Base-by-base conservation (phyloP, 345 rosid species). In the Citrus hindsii region DNA sequence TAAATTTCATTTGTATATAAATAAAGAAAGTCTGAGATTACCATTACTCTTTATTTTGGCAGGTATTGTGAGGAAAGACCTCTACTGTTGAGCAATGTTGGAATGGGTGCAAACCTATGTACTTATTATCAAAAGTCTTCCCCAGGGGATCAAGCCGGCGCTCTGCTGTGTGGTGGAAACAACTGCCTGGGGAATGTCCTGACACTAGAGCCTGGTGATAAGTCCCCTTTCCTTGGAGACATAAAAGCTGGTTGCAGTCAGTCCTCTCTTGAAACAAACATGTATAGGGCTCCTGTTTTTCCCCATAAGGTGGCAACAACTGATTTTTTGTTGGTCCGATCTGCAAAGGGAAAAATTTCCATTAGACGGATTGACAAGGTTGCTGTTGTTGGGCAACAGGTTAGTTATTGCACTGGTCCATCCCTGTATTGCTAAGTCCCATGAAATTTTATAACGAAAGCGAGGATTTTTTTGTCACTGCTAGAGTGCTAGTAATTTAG, bases 1-100 rank as follows among this genome's bases (percentile, higher is more conserved):
- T 40, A 13, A 56, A 27, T 27, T 46, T 58, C 18, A 21, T 16
- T 13, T 79, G 71, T 40, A 40, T 25, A 8, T 74, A 61, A 66
- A 40, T 37, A 60, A 21, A 56, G 74, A 61, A 65, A 77, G 65
- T 56, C 71, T 51, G 28, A 40, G 25, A 28, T 18, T 28, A 56
- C 30, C 75, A 22, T 5, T 37, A 67, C 35, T 61, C 35, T 58
- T 16, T 64, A 3, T 12, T 65, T 58, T 58, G 83, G 84, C 82
- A 94, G 98, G 89, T 96, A 91, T 80, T 96, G 98, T 48, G 98
- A 96, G 90, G 98, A 94, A 89, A 92, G 99, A 68, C 98, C 98
- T 76, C 80, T 94, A 81, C 83, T 92, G 82, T 87, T 96, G 83
- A 90, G 92, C 86, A 96, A 91, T 85, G 87, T 76, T 70, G 99